A percentile compares a stretch with the other conserved stretches of the same genome.
phyloP scores from a whole-genome alignment of 129 eudicot genomes.

The Calendula officinalis region DNA sequence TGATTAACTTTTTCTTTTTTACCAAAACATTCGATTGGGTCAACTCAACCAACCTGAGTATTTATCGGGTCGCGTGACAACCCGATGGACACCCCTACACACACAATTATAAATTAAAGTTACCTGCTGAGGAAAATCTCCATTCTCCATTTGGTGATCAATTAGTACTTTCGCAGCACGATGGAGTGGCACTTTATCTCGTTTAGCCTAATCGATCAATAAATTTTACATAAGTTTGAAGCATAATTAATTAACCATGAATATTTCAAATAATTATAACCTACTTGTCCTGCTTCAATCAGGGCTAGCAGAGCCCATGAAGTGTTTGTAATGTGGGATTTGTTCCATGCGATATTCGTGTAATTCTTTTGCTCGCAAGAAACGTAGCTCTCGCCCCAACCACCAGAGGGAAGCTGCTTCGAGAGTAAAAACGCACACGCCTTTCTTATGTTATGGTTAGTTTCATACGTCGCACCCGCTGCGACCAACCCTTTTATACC shows the following conservation, averaged over 20 bases:
- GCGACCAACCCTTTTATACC: conserved; percentile 61
- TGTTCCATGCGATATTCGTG: conserved; percentile 45
- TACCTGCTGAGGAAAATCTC: conserved; percentile 81
- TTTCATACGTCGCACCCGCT: conserved; percentile 43
- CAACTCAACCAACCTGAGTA: too few species aligned
- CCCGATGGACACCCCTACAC: not conserved
- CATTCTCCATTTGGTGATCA: conserved; percentile 64
- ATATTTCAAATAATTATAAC: not conserved
- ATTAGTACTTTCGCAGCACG: conserved; percentile 60
- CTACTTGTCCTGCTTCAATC: conserved; percentile 74
- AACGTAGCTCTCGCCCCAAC: conserved; percentile 75
- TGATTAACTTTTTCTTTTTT: too few species aligned
- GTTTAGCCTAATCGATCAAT: conserved; percentile 38
- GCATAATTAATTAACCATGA: not conserved
- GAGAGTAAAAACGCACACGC: conserved; percentile 65
- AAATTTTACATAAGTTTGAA: not conserved
- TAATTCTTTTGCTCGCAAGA: conserved; percentile 56
- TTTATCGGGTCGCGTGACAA: too few species aligned
- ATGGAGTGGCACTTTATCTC: conserved; percentile 57
- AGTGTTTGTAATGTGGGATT: conserved; percentile 53
- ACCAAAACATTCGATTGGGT: too few species aligned
- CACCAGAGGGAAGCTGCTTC: conserved; percentile 64
- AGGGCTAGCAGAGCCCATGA: conserved; percentile 84
- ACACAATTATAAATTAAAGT: not conserved
- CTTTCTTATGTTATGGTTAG: conserved; percentile 45